Evolutionary conservation across 805 yeast genomes (phyloP).

Genomic region (Candida dendrica): DNA sequence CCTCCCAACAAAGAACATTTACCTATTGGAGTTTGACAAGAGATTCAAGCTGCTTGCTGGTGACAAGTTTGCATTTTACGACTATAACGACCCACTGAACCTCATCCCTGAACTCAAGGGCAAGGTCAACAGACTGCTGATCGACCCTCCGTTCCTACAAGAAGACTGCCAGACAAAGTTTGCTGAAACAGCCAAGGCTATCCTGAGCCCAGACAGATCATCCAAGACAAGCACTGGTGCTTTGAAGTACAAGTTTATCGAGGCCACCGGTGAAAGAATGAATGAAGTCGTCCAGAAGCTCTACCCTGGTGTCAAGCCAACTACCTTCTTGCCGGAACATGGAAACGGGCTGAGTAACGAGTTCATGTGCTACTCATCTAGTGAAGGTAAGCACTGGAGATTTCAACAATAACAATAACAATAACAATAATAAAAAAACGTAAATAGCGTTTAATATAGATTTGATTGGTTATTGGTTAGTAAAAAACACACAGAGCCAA

Average conservation of each 20-base stretch:
- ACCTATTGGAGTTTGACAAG: conserved; percentile 70
- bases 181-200: conserved; percentile 52
- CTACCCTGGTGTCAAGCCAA: conserved; percentile 59
- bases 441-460: too few species aligned
- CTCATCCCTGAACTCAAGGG: conserved; percentile 51
- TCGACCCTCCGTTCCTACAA: conserved; percentile 87
- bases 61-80: conserved; percentile 63
- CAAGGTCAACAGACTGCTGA: conserved; percentile 62
- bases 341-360: conserved; percentile 83
- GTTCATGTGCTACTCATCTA: conserved; percentile 77
- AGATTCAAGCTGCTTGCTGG: conserved; percentile 75
- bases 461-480: too few species aligned
- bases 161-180: conserved; percentile 73
- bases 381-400: conserved; percentile 64
- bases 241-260: conserved; percentile 43
- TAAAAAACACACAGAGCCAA: too few species aligned
- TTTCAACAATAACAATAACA: conserved; percentile 21
- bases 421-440: too few species aligned
- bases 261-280: conserved; percentile 91
- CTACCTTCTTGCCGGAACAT: conserved; percentile 72
- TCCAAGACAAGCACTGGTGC: conserved; percentile 33
- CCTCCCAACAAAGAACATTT: conserved; percentile 63
- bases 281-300: conserved; percentile 46
- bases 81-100: conserved; percentile 61
- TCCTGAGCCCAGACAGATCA: conserved; percentile 36